A percentile compares a stretch with the other conserved stretches of the same genome.
Evolutionary conservation across 1,284 basidiomycete species (phyloP).

Genomic region (Tremellales sp.): DNA sequence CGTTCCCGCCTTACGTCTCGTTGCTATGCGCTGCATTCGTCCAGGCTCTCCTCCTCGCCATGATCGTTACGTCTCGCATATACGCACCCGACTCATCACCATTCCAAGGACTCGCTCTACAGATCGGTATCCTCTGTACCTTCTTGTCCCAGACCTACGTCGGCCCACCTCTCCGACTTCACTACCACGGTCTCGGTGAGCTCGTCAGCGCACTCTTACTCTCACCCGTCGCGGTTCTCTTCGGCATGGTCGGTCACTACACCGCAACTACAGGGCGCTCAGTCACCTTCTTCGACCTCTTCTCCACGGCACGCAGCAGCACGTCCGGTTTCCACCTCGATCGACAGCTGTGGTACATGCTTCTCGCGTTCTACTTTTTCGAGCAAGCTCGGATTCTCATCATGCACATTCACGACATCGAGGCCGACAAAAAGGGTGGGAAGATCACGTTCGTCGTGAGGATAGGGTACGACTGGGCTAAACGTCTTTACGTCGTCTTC

Average conservation of each 20-base stretch:
- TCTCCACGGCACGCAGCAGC: neutral
- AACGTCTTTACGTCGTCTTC: slow-evolving; percentile 8
- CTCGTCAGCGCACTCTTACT: slow-evolving; percentile 18
- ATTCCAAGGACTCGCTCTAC: slow-evolving; percentile 15
- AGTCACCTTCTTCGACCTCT: slow-evolving; percentile 8
- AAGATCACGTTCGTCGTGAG: slow-evolving; percentile 19
- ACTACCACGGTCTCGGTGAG: slow-evolving; percentile 26
- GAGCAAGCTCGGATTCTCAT: slow-evolving; percentile 26
- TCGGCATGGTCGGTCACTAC: slow-evolving; percentile 23
- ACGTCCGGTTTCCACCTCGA: slow-evolving; percentile 14
- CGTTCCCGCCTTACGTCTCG: slow-evolving; percentile 18
- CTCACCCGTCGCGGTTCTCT: slow-evolving; percentile 17
- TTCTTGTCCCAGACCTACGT: slow-evolving; percentile 24
- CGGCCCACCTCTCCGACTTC: slow-evolving; percentile 23
- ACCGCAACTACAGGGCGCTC: slow-evolving; percentile 13
- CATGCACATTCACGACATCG: slow-evolving; percentile 29
- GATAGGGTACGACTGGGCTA: slow-evolving; percentile 7
- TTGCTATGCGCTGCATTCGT: slow-evolving; percentile 1
- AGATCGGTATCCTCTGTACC: slow-evolving; percentile 17
- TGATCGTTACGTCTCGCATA: slow-evolving; percentile 10
- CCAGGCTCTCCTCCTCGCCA: slow-evolving; percentile 7
- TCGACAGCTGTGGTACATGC: slow-evolving; percentile 12
- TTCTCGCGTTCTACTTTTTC: slow-evolving; percentile 18
- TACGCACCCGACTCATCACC: slow-evolving; percentile 8
- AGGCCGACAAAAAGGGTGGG: slow-evolving; percentile 16